phyloP scores from a whole-genome alignment of 1,284 basidiomycete genomes.

The Ustilago xerochloae region DNA sequence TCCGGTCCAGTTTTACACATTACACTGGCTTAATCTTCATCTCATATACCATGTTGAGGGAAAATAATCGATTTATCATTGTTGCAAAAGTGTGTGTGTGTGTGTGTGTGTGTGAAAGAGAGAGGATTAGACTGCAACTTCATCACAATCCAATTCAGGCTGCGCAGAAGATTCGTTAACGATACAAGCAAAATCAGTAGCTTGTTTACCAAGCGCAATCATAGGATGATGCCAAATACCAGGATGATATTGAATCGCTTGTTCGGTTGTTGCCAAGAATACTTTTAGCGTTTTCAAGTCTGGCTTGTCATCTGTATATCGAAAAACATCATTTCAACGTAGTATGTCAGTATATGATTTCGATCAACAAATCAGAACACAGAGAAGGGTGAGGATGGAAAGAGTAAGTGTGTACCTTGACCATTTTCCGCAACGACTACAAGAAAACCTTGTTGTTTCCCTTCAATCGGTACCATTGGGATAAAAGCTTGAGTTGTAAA shows the following conservation, averaged over 20 bases:
- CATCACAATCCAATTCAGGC: slow-evolving; percentile 55
- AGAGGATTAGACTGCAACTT: slow-evolving; percentile 32
- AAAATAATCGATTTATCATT: neutral
- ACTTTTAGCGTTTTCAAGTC: slow-evolving; percentile 56
- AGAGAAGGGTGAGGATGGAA: neutral
- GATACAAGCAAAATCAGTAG: slow-evolving; percentile 63
- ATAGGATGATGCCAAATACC: slow-evolving; percentile 65
- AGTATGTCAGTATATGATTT: neutral
- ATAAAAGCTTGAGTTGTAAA: slow-evolving; percentile 63
- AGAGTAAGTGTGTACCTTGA: slow-evolving; percentile 35
- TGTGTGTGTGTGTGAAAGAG: neutral
- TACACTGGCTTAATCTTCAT: slow-evolving; percentile 5
- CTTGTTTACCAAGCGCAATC: slow-evolving; percentile 49
- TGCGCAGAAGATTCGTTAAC: slow-evolving; percentile 53
- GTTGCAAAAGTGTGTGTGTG: too few relatives aligned
- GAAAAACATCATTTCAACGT: neutral
- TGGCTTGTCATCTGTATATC: slow-evolving; percentile 54
- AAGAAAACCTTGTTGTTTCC: slow-evolving; percentile 50
- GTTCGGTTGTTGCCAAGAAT: slow-evolving; percentile 52
- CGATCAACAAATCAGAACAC: neutral
- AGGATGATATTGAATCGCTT: slow-evolving; percentile 60
- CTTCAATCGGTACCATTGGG: slow-evolving; percentile 41
- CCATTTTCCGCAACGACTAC: slow-evolving; percentile 62
- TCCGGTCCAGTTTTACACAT: slow-evolving; percentile 5
- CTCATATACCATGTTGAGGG: neutral